Percentiles rank a stretch among this genome's conserved stretches.
Conservation (phyloP, 495 filamentous ascomycete species). For the Platismatia glauca region DNA sequence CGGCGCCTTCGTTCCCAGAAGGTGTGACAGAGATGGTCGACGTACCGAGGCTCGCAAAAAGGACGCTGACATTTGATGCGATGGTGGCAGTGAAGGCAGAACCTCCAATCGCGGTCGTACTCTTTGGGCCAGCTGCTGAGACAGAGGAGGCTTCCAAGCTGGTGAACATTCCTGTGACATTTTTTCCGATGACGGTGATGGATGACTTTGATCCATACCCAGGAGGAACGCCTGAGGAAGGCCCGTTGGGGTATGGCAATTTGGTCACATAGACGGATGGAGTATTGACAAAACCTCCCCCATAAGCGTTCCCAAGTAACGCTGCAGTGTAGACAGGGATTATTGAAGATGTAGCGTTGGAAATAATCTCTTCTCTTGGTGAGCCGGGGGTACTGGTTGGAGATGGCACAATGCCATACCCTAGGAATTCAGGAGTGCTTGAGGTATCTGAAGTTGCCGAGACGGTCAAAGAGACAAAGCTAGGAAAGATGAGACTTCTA, state of each 20-base stretch:
- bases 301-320: slow-evolving; percentile 26
- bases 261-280: slow-evolving; percentile 23
- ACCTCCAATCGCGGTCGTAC: background rate
- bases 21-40: background rate
- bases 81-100: background rate
- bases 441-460: background rate
- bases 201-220: slow-evolving; percentile 20
- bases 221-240: slow-evolving; percentile 20
- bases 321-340: slow-evolving; percentile 22
- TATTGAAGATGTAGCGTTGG: slow-evolving; percentile 16
- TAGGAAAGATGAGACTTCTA: background rate
- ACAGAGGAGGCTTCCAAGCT: background rate
- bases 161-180: background rate
- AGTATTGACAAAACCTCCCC: slow-evolving; percentile 23
- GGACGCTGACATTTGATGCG: background rate
- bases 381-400: slow-evolving; percentile 7
- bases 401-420: slow-evolving; percentile 17
- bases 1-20: background rate
- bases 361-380: slow-evolving; percentile 6
- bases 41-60: background rate
- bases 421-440: slow-evolving; percentile 11
- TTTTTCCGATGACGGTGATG: background rate
- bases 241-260: slow-evolving; percentile 9
- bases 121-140: background rate
- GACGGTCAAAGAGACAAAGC: slow-evolving; percentile 5